Conservation (phyloP, 257 asterid species). For the Lantana camara region DNA sequence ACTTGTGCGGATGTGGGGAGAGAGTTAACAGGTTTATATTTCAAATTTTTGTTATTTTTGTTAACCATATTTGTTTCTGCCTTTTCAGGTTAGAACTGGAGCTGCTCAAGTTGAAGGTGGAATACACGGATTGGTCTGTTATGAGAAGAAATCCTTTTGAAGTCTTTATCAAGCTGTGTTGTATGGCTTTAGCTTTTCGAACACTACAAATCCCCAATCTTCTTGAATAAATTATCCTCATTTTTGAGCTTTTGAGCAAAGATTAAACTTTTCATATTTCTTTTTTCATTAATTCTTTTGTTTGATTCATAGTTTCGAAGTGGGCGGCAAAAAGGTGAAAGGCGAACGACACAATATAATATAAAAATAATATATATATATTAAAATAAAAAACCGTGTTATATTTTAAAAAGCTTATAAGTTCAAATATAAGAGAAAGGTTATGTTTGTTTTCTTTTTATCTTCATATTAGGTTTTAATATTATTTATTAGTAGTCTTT, state of each 20-base stretch:
- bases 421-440: too few species aligned
- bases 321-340: too few species aligned
- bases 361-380: too few species aligned
- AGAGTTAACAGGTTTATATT: neutral
- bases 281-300: too few species aligned
- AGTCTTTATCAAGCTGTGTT: neutral
- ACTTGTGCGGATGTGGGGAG: neutral
- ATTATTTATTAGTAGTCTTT: too few species aligned
- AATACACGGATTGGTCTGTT: slow-evolving; percentile 60
- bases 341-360: too few species aligned
- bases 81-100: slow-evolving; percentile 65
- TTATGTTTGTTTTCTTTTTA: too few species aligned
- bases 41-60: slow-evolving; percentile 10
- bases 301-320: too few species aligned
- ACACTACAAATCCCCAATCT: neutral
- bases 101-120: slow-evolving; percentile 87
- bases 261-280: too few species aligned
- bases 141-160: slow-evolving; percentile 61
- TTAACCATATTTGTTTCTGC: neutral
- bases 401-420: too few species aligned
- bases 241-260: neutral
- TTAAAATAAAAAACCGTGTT: too few species aligned
- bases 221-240: neutral
- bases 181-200: slow-evolving; percentile 18
- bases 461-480: too few species aligned